A percentile compares a stretch with the other conserved stretches of the same genome.
Conservation (phyloP, 495 filamentous ascomycete genomes). For the Articulospora tetracladia region DNA sequence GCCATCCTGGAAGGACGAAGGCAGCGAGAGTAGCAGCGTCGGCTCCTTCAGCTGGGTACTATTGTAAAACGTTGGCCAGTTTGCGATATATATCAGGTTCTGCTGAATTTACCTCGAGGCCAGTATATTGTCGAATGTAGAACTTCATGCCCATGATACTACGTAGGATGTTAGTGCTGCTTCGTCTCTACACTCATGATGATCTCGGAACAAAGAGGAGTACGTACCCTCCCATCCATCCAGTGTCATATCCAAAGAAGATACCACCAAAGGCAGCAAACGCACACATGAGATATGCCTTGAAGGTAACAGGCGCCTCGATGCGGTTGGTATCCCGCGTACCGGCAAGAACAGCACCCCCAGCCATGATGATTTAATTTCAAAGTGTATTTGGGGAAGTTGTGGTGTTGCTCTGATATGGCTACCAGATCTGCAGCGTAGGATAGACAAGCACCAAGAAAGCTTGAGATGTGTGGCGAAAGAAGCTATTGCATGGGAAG, state of each 20-base stretch:
- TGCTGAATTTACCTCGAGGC: conserved; percentile 1
- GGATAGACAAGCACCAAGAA: not conserved
- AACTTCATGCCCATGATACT: conserved; percentile 32
- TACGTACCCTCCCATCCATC: conserved; percentile 54
- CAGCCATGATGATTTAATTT: conserved; percentile 14
- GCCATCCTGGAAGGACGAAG: conserved; percentile 44
- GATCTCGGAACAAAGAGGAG: not conserved
- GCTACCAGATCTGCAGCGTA: not conserved
- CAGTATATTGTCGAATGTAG: conserved; percentile 61
- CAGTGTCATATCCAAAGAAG: conserved; percentile 63
- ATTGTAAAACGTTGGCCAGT: not conserved
- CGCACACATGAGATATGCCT: conserved; percentile 66
- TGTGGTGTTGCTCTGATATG: not conserved
- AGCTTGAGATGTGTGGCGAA: not conserved
- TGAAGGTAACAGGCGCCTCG: conserved; percentile 62
- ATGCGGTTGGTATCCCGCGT: conserved; percentile 41
- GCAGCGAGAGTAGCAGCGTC: not conserved
- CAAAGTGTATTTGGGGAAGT: not conserved
- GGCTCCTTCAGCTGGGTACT: conserved; percentile 7
- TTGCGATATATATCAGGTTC: not conserved
- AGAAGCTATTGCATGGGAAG: not conserved
- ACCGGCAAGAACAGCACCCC: conserved; percentile 14
- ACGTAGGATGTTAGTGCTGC: not conserved
- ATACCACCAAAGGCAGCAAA: conserved; percentile 69
- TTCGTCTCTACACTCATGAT: too few species aligned